Percentiles rank a stretch among this genome's conserved stretches.
These are phyloP conservation scores for Diutina scorzettiae DNA, from an alignment of 1,139 yeast species.

Conservation along the genomic window DNA sequence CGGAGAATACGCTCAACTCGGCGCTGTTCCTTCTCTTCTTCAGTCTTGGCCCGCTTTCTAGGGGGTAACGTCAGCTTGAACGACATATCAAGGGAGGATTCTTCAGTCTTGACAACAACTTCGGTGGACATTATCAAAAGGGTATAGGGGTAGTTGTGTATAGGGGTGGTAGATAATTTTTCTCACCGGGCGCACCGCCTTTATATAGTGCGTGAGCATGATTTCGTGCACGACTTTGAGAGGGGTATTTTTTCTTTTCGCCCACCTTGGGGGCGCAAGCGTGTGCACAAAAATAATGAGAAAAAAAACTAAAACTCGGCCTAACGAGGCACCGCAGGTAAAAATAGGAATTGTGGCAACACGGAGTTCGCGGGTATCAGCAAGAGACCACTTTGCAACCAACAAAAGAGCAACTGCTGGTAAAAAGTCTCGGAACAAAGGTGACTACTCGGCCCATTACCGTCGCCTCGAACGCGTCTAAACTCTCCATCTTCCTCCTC, in stretches of 20 bases:
- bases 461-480: conserved; percentile 1
- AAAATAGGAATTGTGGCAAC: no score
- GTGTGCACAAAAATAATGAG: background rate
- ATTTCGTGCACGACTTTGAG: background rate
- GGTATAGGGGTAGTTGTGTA: background rate
- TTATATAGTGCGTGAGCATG: background rate
- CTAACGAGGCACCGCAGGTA: no score
- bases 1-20: conserved; percentile 85
- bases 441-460: background rate
- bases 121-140: conserved; percentile 1
- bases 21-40: conserved; percentile 95
- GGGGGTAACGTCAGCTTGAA: conserved; percentile 62
- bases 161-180: background rate
- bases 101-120: conserved; percentile 3
- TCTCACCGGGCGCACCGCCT: background rate
- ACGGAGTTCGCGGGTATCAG: background rate
- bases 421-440: background rate
- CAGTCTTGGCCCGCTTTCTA: conserved; percentile 89
- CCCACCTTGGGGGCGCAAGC: background rate
- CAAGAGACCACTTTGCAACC: background rate
- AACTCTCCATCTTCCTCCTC: background rate
- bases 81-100: conserved; percentile 11
- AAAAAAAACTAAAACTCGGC: no score
- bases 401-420: background rate
- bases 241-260: background rate